phyloP scores from a whole-genome alignment of 73 alveolate species.

The Paramecium sonneborni region DNA sequence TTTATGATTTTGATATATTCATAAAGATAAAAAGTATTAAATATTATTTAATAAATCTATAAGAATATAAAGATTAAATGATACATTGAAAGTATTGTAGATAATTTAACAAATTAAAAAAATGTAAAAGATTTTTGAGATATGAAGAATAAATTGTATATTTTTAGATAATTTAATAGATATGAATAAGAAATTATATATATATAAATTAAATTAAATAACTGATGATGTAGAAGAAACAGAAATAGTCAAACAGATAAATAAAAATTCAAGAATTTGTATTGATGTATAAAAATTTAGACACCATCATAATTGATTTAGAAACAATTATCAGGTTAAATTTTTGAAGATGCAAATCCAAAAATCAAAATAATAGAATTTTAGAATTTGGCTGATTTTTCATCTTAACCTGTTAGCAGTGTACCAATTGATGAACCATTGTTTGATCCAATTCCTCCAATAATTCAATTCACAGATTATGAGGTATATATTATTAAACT shows the following conservation, averaged over 20 bases:
- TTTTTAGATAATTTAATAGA: too few relatives aligned
- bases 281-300: background rate
- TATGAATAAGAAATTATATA: too few relatives aligned
- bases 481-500: conserved; percentile 81
- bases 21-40: too few relatives aligned
- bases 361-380: conserved; percentile 95
- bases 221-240: conserved; percentile 47
- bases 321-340: conserved; percentile 86
- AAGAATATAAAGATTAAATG: too few relatives aligned
- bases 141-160: too few relatives aligned
- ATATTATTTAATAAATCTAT: too few relatives aligned
- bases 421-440: conserved; percentile 99
- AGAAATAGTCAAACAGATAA: background rate
- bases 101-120: too few relatives aligned
- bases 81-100: too few relatives aligned
- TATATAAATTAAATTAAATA: conserved; percentile 38
- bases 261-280: background rate
- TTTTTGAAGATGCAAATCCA: conserved; percentile 82
- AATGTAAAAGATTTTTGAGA: too few relatives aligned
- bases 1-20: too few relatives aligned
- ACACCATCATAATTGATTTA: conserved; percentile 81
- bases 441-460: conserved; percentile 97
- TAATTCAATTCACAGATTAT: conserved; percentile 96
- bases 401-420: conserved; percentile 93
- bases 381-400: conserved; percentile 94